phyloP scores from a whole-genome alignment of 345 rosid species.

The Ceriops tagal region DNA sequence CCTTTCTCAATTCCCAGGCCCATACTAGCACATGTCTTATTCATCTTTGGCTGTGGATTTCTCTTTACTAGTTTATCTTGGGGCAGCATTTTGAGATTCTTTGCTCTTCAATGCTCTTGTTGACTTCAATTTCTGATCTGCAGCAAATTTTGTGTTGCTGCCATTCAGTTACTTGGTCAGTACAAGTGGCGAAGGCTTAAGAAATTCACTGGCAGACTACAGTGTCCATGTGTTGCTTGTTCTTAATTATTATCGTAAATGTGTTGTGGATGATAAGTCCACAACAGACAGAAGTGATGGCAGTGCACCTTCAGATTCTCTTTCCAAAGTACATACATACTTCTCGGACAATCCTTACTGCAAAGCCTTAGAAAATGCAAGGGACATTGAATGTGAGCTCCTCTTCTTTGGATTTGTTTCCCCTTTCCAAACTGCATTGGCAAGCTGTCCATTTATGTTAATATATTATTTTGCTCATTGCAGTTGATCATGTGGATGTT shows the following conservation, averaged over 20 bases:
- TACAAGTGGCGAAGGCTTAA: conserved; percentile 57
- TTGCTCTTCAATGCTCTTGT: no score
- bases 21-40: no score
- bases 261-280: conserved; percentile 51
- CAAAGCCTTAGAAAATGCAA: conserved; percentile 81
- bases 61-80: no score
- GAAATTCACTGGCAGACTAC: conserved; percentile 65
- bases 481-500: conserved; percentile 83
- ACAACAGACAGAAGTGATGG: conserved; percentile 59
- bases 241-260: conserved; percentile 75
- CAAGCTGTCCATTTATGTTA: background rate
- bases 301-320: conserved; percentile 53
- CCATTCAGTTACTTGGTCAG: conserved; percentile 81
- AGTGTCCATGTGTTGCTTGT: conserved; percentile 84
- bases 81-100: no score
- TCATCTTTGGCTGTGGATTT: no score
- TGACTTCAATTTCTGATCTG: conserved; percentile 30
- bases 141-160: conserved; percentile 77
- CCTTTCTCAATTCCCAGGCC: no score
- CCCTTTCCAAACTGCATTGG: background rate
- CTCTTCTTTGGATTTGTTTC: conserved; percentile 5
- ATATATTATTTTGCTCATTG: conserved; percentile 23
- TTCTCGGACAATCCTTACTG: conserved; percentile 74
- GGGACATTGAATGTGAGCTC: conserved; percentile 82
- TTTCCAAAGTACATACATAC: conserved; percentile 44